phyloP scores from a whole-genome alignment of 768 basidiomycete genomes.

The Tulasnella sp. region DNA sequence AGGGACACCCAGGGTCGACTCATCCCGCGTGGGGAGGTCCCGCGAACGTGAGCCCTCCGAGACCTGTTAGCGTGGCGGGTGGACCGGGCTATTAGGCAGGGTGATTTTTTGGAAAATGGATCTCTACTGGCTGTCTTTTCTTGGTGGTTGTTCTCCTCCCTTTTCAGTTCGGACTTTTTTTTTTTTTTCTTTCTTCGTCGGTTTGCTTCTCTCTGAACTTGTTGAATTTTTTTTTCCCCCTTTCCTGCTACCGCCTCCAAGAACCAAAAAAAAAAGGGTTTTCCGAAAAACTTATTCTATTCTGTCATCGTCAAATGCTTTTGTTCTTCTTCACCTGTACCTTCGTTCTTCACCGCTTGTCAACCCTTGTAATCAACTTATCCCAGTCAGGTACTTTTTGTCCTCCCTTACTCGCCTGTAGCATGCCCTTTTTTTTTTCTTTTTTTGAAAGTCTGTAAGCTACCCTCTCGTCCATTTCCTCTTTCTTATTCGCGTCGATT shows the following conservation, averaged over 20 bases:
- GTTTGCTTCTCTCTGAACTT: not conserved
- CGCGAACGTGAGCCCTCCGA: not conserved
- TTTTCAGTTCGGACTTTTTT: not conserved
- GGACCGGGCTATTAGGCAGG: not conserved
- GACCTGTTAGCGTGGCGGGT: not conserved
- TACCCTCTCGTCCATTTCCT: not conserved
- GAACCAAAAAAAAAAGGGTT: not conserved
- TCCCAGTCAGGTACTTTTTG: slow-evolving; percentile 1
- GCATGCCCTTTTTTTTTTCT: not conserved
- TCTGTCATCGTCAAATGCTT: not conserved
- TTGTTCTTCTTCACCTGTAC: not conserved
- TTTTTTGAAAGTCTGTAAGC: not conserved
- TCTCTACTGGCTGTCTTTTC: not conserved
- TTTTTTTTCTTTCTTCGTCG: not conserved
- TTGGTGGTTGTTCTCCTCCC: not conserved
- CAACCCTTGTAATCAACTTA: not conserved
- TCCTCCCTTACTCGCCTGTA: not conserved
- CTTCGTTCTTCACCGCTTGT: not conserved
- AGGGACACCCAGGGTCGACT: not conserved
- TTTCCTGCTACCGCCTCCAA: not conserved
- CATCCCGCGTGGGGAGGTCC: not conserved
- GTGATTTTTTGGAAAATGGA: no score
- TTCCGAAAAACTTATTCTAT: not conserved
- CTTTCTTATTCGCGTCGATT: not conserved
- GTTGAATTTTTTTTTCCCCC: not conserved